Percentiles rank a stretch among this genome's conserved stretches.
phyloP scores from a whole-genome alignment of 2,329 filamentous ascomycete species.

The Geoglossum cookeanum region DNA sequence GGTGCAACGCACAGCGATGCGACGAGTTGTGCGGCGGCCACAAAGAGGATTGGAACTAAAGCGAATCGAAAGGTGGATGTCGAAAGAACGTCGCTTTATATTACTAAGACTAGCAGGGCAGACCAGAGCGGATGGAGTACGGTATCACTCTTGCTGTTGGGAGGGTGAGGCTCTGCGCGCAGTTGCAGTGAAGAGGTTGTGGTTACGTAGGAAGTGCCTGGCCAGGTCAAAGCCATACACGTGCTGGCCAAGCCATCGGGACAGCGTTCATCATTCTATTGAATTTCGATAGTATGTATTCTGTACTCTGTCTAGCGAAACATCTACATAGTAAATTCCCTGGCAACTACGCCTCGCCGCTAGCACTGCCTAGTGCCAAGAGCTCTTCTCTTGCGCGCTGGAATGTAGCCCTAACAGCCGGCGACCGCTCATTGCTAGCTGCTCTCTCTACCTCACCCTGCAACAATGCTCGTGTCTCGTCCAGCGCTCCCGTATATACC shows the following conservation, averaged over 20 bases:
- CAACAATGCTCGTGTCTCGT: background rate
- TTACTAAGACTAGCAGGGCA: too few species aligned
- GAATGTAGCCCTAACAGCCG: background rate
- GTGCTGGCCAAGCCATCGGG: background rate
- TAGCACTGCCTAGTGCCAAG: background rate
- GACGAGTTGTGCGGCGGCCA: background rate
- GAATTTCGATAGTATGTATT: too few species aligned
- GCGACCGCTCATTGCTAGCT: background rate
- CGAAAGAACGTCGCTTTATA: background rate
- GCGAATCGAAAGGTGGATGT: background rate
- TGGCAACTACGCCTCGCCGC: background rate
- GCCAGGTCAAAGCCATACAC: background rate
- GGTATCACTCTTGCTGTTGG: background rate
- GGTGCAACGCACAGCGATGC: background rate
- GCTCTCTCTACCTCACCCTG: background rate
- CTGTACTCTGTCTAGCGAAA: too few species aligned
- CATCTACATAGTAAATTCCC: background rate
- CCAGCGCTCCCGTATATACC: background rate
- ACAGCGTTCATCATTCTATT: background rate
- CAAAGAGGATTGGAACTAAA: background rate
- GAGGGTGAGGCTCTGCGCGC: background rate
- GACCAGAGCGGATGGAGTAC: too few species aligned
- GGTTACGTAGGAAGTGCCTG: background rate
- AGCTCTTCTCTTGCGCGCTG: background rate
- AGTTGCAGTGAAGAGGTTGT: background rate